Conservation (phyloP, 345 rosid genomes). For the Crucihimalaya himalaica region DNA sequence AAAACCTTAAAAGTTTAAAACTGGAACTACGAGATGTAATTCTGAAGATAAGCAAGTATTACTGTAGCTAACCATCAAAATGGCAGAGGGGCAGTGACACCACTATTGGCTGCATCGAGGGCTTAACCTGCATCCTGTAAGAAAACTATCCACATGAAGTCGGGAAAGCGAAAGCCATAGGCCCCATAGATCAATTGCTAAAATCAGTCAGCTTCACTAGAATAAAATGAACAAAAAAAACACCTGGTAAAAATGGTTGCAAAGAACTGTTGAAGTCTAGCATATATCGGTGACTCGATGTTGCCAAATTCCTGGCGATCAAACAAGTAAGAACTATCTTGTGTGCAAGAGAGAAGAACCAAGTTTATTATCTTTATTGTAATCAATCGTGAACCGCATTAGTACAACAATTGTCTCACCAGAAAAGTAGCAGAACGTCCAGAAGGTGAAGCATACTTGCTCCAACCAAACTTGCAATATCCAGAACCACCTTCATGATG, state of each 20-base stretch:
- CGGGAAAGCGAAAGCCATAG: background rate
- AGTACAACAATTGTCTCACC: slow-evolving; percentile 44
- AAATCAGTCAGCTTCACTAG: slow-evolving; percentile 3
- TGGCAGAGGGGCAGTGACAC: slow-evolving; percentile 87
- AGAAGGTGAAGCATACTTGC: slow-evolving; percentile 69
- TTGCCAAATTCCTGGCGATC: slow-evolving; percentile 83
- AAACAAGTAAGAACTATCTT: slow-evolving; percentile 36
- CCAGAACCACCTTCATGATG: slow-evolving; percentile 78
- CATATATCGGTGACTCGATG: slow-evolving; percentile 81
- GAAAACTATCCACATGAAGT: background rate
- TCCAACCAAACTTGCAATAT: slow-evolving; percentile 93
- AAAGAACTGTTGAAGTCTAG: slow-evolving; percentile 75
- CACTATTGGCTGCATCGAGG: slow-evolving; percentile 68
- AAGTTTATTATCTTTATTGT: slow-evolving; percentile 4
- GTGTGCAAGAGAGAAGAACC: slow-evolving; percentile 16
- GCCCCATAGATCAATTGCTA: background rate
- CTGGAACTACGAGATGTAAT: background rate
- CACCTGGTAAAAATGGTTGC: slow-evolving; percentile 76
- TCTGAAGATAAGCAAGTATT: slow-evolving; percentile 8
- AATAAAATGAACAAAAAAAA: background rate
- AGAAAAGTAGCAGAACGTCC: slow-evolving; percentile 78
- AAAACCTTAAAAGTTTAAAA: slow-evolving; percentile 2
- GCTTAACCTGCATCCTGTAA: slow-evolving; percentile 85
- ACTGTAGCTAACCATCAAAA: slow-evolving; percentile 70
- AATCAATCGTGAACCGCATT: background rate